Percentiles rank a stretch among this genome's conserved stretches.
These are phyloP conservation scores for Liquidambar formosana DNA, from an alignment of 164 flowering plant species.

Conservation along the genomic window DNA sequence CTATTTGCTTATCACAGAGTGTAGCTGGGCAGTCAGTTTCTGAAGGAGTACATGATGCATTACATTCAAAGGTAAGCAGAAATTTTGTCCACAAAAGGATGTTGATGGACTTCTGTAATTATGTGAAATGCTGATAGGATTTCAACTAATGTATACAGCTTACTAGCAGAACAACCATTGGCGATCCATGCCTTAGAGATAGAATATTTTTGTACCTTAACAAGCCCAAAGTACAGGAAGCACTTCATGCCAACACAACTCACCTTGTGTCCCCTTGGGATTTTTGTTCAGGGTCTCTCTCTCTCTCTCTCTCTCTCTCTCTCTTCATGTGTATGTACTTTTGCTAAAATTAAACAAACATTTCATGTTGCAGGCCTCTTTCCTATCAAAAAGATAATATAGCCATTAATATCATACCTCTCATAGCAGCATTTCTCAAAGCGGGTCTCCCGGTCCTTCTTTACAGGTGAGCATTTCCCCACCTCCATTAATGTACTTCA, in stretches of 20 bases:
- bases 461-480: slow-evolving; percentile 27
- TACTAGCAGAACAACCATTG: slow-evolving; percentile 1
- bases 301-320: no score
- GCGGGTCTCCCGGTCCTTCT: slow-evolving; percentile 36
- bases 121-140: neutral
- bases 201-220: slow-evolving; percentile 39
- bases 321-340: no score
- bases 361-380: slow-evolving; percentile 33
- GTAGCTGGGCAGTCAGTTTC: slow-evolving; percentile 7
- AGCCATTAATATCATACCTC: slow-evolving; percentile 36
- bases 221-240: slow-evolving; percentile 36
- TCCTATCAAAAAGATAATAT: slow-evolving; percentile 31
- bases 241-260: slow-evolving; percentile 44
- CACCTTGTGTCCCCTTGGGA: slow-evolving; percentile 35
- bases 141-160: neutral
- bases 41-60: slow-evolving; percentile 9
- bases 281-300: slow-evolving; percentile 35
- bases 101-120: neutral
- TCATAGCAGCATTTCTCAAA: slow-evolving; percentile 25
- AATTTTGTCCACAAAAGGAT: no score
- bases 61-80: slow-evolving; percentile 19
- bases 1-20: slow-evolving; percentile 21
- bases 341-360: no score
- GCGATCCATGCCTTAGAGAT: slow-evolving; percentile 42
- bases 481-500: no score